Percentiles rank a stretch among this genome's conserved stretches.
These are phyloP conservation scores for Oleoguttula mirabilis DNA, from an alignment of 495 filamentous ascomycete genomes.

Conservation along the genomic window DNA sequence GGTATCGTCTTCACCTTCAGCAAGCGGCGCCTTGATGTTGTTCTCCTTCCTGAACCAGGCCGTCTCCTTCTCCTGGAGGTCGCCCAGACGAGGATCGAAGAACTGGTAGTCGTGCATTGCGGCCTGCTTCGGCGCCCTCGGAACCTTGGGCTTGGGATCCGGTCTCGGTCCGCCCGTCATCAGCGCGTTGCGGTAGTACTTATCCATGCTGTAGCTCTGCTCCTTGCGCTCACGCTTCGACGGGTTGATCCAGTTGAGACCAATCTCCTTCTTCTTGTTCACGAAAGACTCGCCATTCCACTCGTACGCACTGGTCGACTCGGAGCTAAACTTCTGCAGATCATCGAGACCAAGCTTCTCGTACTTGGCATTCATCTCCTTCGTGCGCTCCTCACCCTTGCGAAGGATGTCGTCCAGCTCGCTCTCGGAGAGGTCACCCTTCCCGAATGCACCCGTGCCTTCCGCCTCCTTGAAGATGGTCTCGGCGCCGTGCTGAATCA, in stretches of 20 bases:
- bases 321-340: slow-evolving; percentile 91
- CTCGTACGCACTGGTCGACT: slow-evolving; percentile 70
- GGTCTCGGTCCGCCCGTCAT: slow-evolving; percentile 73
- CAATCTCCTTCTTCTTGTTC: slow-evolving; percentile 85
- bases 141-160: slow-evolving; percentile 89
- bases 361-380: slow-evolving; percentile 79
- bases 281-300: slow-evolving; percentile 98
- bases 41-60: slow-evolving; percentile 94
- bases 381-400: slow-evolving; percentile 80
- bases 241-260: slow-evolving; percentile 95
- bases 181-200: slow-evolving; percentile 91
- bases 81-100: slow-evolving; percentile 67
- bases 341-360: slow-evolving; percentile 98
- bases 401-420: slow-evolving; percentile 82
- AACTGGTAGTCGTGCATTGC: slow-evolving; percentile 94
- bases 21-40: slow-evolving; percentile 74
- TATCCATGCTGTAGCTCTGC: slow-evolving; percentile 94
- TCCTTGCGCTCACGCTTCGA: slow-evolving; percentile 98
- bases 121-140: slow-evolving; percentile 86
- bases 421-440: slow-evolving; percentile 59
- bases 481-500: slow-evolving; percentile 99
- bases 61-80: slow-evolving; percentile 91
- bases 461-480: slow-evolving; percentile 69
- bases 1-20: slow-evolving; percentile 74
- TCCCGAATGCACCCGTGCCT: slow-evolving; percentile 43